Conservation (phyloP, 352 stramenopile genomes). For the Phytophthora uliginosa region DNA sequence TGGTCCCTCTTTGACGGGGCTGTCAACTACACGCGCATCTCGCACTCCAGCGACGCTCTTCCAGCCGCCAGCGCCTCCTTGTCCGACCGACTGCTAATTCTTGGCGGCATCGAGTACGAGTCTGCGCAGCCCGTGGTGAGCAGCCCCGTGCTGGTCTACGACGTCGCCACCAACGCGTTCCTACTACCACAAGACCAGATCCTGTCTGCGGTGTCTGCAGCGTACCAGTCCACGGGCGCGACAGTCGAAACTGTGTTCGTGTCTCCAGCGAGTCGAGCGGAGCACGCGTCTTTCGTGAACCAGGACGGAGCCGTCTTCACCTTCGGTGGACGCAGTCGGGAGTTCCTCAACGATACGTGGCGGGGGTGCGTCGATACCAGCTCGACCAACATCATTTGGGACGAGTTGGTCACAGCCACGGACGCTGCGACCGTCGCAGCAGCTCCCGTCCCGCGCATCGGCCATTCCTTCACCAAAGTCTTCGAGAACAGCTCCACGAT, state of each 20-base stretch:
- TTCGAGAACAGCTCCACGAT: slow-evolving; percentile 60
- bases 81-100: slow-evolving; percentile 50
- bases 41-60: slow-evolving; percentile 52
- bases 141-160: slow-evolving; percentile 67
- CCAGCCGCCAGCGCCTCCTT: slow-evolving; percentile 4
- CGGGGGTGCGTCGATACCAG: slow-evolving; percentile 62
- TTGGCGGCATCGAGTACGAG: slow-evolving; percentile 79
- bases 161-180: slow-evolving; percentile 52
- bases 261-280: slow-evolving; percentile 64
- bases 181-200: slow-evolving; percentile 57
- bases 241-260: slow-evolving; percentile 61
- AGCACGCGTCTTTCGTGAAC: slow-evolving; percentile 62
- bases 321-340: slow-evolving; percentile 66
- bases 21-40: slow-evolving; percentile 62
- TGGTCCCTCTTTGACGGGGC: slow-evolving; percentile 45
- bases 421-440: slow-evolving; percentile 43
- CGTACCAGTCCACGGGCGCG: slow-evolving; percentile 20
- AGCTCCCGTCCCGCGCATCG: slow-evolving; percentile 54
- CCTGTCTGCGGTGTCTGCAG: slow-evolving; percentile 45
- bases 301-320: slow-evolving; percentile 46
- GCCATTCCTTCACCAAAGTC: slow-evolving; percentile 66
- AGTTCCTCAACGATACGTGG: slow-evolving; percentile 74
- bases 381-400: slow-evolving; percentile 51
- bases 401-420: slow-evolving; percentile 51
- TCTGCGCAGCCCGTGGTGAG: slow-evolving; percentile 70